phyloP scores from a whole-genome alignment of 179 eudicot genomes.

The Silene coronaria region DNA sequence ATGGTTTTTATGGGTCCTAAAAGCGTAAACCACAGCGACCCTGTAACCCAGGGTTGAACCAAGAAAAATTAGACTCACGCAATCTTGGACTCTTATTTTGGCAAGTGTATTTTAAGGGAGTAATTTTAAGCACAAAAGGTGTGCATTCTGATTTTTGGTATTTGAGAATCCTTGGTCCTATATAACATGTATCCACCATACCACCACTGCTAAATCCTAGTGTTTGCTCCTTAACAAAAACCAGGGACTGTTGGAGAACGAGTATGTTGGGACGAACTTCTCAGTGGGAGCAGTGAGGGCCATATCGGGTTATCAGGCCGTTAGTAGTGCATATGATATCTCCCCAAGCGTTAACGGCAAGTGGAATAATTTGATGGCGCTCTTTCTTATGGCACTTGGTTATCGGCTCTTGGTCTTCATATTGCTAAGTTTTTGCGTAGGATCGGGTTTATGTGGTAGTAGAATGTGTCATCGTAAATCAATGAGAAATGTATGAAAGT shows the following conservation, averaged over 20 bases:
- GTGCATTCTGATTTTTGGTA: background rate
- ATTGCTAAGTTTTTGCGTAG: conserved; percentile 48
- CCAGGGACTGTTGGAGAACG: conserved; percentile 94
- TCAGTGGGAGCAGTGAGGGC: conserved; percentile 81
- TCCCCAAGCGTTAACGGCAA: conserved; percentile 53
- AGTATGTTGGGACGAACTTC: conserved; percentile 58
- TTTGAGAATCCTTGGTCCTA: background rate
- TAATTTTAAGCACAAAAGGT: too few relatives aligned
- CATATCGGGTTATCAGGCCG: conserved; percentile 78
- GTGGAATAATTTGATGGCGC: conserved; percentile 72
- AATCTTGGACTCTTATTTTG: too few relatives aligned
- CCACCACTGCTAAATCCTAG: background rate
- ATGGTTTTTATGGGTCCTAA: background rate
- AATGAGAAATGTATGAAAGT: conserved; percentile 28
- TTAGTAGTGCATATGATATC: conserved; percentile 56
- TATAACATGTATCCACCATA: background rate
- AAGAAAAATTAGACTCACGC: too few relatives aligned
- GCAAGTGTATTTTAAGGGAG: too few relatives aligned
- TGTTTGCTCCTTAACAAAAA: conserved; percentile 16
- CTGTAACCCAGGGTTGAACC: too few relatives aligned
- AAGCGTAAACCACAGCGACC: background rate
- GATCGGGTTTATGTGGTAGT: conserved; percentile 31
- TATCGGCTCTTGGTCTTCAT: conserved; percentile 60
- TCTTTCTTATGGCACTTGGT: conserved; percentile 73
- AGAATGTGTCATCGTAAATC: conserved; percentile 35